Evolutionary conservation across 257 asterid species (phyloP).

Genomic region (Solanum pennellii): DNA sequence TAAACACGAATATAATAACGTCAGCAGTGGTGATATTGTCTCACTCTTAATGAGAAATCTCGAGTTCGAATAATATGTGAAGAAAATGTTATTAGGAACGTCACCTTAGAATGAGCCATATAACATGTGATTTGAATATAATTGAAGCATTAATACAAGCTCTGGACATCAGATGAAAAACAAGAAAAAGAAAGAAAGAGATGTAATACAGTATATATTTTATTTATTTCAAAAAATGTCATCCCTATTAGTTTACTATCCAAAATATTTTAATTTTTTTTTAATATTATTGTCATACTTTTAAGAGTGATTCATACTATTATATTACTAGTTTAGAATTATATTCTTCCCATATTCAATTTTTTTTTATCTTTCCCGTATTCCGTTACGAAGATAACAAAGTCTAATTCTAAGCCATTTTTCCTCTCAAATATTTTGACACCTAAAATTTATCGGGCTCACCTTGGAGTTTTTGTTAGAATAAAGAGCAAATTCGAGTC

Average conservation of each 20-base stretch:
- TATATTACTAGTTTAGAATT: neutral
- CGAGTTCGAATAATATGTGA: rapidly evolving
- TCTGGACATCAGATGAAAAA: too few relatives aligned
- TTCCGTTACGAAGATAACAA: neutral
- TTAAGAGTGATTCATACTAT: neutral
- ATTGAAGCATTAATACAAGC: rapidly evolving
- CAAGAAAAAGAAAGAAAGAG: too few relatives aligned
- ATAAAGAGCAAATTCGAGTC: neutral
- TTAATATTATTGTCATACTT: neutral
- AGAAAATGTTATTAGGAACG: too few relatives aligned
- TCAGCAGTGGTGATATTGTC: rapidly evolving
- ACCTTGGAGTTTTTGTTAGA: neutral
- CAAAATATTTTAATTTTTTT: neutral
- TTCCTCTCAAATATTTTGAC: neutral
- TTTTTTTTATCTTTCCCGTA: neutral
- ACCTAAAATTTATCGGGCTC: neutral
- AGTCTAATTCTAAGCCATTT: neutral
- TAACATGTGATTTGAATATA: too few relatives aligned
- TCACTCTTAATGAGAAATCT: too few relatives aligned
- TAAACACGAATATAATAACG: neutral
- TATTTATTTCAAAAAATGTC: too few relatives aligned
- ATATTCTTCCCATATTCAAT: neutral
- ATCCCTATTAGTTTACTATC: neutral
- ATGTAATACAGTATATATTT: too few relatives aligned
- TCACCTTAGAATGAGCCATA: too few relatives aligned